Base-by-base conservation (phyloP, 805 yeast genomes). In the Teunomyces kruisii region DNA sequence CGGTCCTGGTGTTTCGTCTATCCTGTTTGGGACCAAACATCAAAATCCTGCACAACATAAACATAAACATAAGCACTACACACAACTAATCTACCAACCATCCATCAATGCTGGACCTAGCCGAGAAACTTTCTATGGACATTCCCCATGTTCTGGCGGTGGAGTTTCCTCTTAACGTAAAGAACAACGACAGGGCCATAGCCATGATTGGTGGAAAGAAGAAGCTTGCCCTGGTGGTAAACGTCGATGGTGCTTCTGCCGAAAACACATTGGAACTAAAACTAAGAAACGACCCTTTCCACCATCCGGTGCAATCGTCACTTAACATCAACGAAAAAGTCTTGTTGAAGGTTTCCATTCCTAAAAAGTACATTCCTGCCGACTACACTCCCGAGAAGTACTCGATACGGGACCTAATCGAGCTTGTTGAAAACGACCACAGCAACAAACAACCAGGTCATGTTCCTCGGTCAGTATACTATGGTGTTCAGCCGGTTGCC, bases 151-250 rank as follows among this genome's bases (percentile, higher is more conserved):
- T 81, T 17, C 74, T 86, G 4, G 78, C 91, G 2, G 77, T 91
- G 13, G 97, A 91, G 57, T 74, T 86, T 47, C 97, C 97, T 0
- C 65, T 89, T 26, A 72, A 75, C 13, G 91, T 91, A 6, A 72
- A 74, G 31, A 75, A 90, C 58, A 66, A 78, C 0, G 76, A 74
- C 14, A 75, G 72, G 40, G 96, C 96, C 0, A 62, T 90, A 9
- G 62, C 64, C 5, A 79, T 85, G 81, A 77, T 86, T 43, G 94
- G 94, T 6, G 94, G 92, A 0, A 63, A 61, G 22, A 63, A 66
- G 8, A 64, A 65, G 42, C 66, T 80, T 14, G 51, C 69, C 7
- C 57, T 62, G 41, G 76, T 74, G 9, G 70, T 78, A 43, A 72
- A 74, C 48, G 50, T 54, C 38, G 57, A 58, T 45, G 57, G 61